Evolutionary conservation across 164 flowering plant genomes (phyloP).

Genomic region (Aristolochia contorta): DNA sequence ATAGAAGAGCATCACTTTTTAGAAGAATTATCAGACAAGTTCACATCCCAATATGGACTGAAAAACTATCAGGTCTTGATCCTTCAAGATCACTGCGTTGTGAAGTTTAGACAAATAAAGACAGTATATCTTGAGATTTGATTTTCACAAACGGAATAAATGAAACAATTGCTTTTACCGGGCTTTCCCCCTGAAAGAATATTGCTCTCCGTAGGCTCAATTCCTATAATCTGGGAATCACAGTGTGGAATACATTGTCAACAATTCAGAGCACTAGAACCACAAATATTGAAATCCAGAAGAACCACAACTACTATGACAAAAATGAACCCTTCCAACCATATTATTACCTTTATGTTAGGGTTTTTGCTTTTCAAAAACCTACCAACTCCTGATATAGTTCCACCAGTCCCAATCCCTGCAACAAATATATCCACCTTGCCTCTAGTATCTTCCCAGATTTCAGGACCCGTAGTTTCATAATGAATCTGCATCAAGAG

Average conservation of each 20-base stretch:
- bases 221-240: slow-evolving; percentile 58
- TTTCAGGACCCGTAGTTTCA: slow-evolving; percentile 98
- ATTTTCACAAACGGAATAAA: neutral
- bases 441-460: slow-evolving; percentile 95
- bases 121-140: no score
- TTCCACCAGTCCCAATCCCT: slow-evolving; percentile 97
- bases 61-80: no score
- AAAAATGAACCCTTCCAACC: neutral
- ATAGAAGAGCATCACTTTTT: neutral
- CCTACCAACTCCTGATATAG: slow-evolving; percentile 80
- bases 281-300: no score
- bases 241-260: neutral
- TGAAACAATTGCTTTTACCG: slow-evolving; percentile 32
- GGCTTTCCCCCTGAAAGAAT: slow-evolving; percentile 91
- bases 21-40: no score
- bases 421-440: slow-evolving; percentile 90
- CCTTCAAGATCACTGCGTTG: no score
- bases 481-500: slow-evolving; percentile 55
- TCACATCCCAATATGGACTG: no score
- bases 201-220: slow-evolving; percentile 93
- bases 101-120: no score
- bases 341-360: slow-evolving; percentile 46
- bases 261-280: neutral
- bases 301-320: neutral
- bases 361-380: slow-evolving; percentile 72